Base-by-base conservation (phyloP, 225 moss, liverwort and hornwort species). In the Polytrichum formosum region DNA sequence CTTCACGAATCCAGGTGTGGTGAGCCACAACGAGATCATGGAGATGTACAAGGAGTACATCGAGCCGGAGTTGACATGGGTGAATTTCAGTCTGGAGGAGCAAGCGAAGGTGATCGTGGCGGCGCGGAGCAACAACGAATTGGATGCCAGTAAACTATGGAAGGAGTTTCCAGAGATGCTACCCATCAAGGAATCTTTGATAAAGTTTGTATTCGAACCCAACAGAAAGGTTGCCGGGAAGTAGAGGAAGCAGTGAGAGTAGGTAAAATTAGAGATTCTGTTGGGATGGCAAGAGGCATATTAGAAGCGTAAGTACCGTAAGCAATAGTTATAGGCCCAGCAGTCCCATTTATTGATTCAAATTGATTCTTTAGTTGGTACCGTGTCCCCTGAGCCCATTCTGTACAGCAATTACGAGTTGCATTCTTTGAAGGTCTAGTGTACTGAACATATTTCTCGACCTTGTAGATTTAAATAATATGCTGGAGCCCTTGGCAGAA, bases 11-110 rank as follows among this genome's bases (percentile, higher is more conserved):
- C 86, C 86, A 0, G 86, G 86, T 0, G 86, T 73, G 53, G 86
- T 86, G 72, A 83, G 82, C 70, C 86, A 86, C 67, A 86, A 86
- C 53, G 86, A 86, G 77, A 83, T 86, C 80, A 82, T 86, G 82
- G 82, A 77, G 80, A 82, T 86, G 82, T 86, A 86, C 75, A 86
- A 86, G 73, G 70, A 83, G 73, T 86, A 83, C 65, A 73, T 86
- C 5, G 82, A 86, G 46, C 82, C 86, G 0, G 70, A 77, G 64
- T 77, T 86, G 60, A 64, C 72, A 4, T 86, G 80, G 79, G 82
- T 79, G 70, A 86, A 86, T 70, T 86, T 86, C 73, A 75, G 69
- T 4, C 7, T 86, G 23, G 86, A 86, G 67, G 86, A 86, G 75
- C 86, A 86, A 23, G 86, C 86, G 5, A 86, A 86, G 77, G 86